Evolutionary conservation across 768 basidiomycete species (phyloP), one percentile per base, ranked within the genome.

Genomic region (Roridomyces roridus): DNA sequence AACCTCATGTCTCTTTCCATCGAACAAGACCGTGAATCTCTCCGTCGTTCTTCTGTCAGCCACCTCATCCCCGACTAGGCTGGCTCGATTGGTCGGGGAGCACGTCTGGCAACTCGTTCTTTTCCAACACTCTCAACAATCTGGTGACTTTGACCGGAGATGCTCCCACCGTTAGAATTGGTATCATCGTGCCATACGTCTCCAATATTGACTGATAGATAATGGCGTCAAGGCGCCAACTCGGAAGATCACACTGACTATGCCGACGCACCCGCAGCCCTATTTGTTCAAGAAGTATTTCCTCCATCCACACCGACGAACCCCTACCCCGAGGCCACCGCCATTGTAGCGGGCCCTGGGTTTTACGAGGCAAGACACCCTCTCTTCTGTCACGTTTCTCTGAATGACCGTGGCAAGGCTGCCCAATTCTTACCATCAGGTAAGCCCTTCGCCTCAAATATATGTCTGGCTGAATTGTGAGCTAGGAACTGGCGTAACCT

Each of bases 41-140:
- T 26, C 10, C 10, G 14, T n/a, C n/a, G 20, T 31, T 28, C 9
- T 17, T 24, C 21, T 37, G 17, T 45, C 15, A 36, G 6, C 39
- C 21, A 20, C 46, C 48, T 23, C 52, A 17, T 5, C 26, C 9
- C 4, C 5, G n/a, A 11, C 2, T 17, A 59, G 57, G 57, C 28
- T 89, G 87, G 87, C 73, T 77, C 10, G 87, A 88, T 57, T 91
- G 88, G 88, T 72, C 72, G 11, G 88, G 89, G 1, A 71, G 70
- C 14, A 76, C 75, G 6, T 70, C 77, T 3, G 74, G 73, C 29
- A 89, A 90, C 63, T 54, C 78, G 17, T 89, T 88, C 70, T 82
- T 86, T 58, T 78, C 76, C 72, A 87, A 85, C 54, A 78, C 81
- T 4, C 74, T 90, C 46, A 72, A 81, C 48, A 87, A 87, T 68